A percentile compares a stretch with the other conserved stretches of the same genome.
Evolutionary conservation across 2,329 filamentous ascomycete genomes (phyloP).

Genomic region (Trichoderma sp.): DNA sequence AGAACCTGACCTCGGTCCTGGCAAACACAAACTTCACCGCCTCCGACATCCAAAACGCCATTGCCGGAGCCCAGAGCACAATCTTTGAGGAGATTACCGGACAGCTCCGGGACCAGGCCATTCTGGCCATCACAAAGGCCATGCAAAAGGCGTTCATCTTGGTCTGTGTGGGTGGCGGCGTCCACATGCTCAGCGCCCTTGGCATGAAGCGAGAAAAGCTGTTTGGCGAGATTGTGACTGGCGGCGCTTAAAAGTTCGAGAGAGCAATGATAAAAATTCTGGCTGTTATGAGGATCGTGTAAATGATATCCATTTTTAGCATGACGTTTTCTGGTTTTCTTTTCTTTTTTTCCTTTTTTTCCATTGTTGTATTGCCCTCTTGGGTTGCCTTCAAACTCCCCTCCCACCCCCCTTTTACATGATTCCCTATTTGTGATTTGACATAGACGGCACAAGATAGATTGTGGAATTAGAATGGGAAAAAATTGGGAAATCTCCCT

Average conservation of each 20-base stretch:
- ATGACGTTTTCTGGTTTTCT: neutral
- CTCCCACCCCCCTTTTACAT: neutral
- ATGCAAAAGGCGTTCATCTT: constrained; percentile 17
- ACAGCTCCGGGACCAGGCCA: neutral
- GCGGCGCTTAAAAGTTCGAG: neutral
- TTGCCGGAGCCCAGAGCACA: constrained; percentile 19
- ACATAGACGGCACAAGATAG: neutral
- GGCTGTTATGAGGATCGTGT: neutral
- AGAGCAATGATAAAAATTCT: neutral
- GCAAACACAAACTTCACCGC: neutral
- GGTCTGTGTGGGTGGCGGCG: constrained; percentile 15
- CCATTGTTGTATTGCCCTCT: neutral
- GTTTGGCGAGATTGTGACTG: constrained; percentile 18
- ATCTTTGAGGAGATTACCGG: constrained; percentile 19
- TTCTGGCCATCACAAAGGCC: constrained; percentile 18
- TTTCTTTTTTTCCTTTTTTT: neutral
- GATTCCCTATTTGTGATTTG: neutral
- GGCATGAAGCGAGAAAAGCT: constrained; percentile 22
- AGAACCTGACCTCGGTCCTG: constrained; percentile 2
- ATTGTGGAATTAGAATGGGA: neutral
- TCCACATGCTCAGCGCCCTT: neutral
- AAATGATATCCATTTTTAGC: neutral
- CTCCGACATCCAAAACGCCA: constrained; percentile 18
- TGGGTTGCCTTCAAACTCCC: neutral
- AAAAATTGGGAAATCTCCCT: neutral